Evolutionary conservation across 371 early-diverging fungal genomes (phyloP), one percentile per base, ranked within the genome.

Genomic region (Mortierella sp.): DNA sequence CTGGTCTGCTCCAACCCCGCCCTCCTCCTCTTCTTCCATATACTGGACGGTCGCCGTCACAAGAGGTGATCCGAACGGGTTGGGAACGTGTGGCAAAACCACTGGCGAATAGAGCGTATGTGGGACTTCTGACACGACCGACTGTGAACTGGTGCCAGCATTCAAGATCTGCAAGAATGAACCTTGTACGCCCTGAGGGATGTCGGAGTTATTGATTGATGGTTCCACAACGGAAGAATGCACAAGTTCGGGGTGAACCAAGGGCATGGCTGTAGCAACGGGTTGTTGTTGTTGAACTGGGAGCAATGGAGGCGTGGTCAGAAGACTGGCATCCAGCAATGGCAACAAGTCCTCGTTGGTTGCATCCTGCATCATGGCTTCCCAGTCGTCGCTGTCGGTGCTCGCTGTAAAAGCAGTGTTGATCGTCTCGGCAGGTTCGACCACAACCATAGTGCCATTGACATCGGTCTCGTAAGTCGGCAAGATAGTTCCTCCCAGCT

Each of bases 191-290:
- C 68, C 68, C 68, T 68, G 68, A 24, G 43, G 8, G 68, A 11
- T 41, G 24, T 68, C 68, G 24, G 41, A 41, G 68, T 68, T 65
- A n/a, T 41, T 56, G 73, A 32, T 29, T 7, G 72, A 51, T 7
- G 75, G 58, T 18, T 58, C 83, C 14, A 43, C 44, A 32, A 32
- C 41, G 21, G 79, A 75, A 8, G 79, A 43, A 21, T 58, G 68
- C 3, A 32, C 41, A 18, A 71, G 48, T n/a, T 32, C 71, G 27
- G 77, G 32, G 32, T 80, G 75, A 21, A 68, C 80, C 8, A 77
- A 70, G 21, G 84, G 84, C 84, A 83, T 83, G 43, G 84, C 84
- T 16, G 84, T 83, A 0, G 84, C 84, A 41, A 83, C 68, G 11
- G 77, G 80, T 12, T 83, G 83, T 35, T 83, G 65, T 35, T 68